Base-by-base conservation (phyloP, 164 flowering plant genomes). In the Nymphaea thermarum region DNA sequence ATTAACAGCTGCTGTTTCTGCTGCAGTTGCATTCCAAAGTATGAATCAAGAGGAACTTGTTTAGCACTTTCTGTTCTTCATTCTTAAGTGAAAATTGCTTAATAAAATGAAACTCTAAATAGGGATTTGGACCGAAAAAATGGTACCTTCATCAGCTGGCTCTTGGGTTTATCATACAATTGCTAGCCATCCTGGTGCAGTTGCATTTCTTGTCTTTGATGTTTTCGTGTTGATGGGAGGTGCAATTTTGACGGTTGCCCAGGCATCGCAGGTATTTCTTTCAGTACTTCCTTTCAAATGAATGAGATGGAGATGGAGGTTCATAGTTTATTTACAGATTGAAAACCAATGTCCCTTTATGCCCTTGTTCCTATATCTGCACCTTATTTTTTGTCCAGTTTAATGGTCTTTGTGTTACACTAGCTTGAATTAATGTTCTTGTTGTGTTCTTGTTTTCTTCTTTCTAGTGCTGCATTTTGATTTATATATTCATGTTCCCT, bases 41-140 rank as follows among this genome's bases (percentile, higher is more conserved):
- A 85, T 74, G 97, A 76, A 8, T 15, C 8, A 10, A 51, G 12
- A 51, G 8, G 57, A 51, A 51, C 0, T 8, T 15, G 0, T 10
- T 8, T 51, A 51, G 8, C 14, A 51, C 57, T 51, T 51, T 51
- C 12, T 51, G 57, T 51, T 51, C 8, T 51, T 61, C 41, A 6
- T 51, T 8, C 61, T 67, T 74, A 65, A 17, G 43, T 60, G 43
- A 66, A 45, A 17, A 36, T 61, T 60, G 60, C 36, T 25, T 25
- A 25, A 36, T 8, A 4, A 41, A 60, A 71, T 51, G n/a, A 53
- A 62, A 16, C 6, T n/a, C 72, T 41, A 75, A 44, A 25, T 82
- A 94, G 97, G 99, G 73, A 75, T 94, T 68, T 83, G 91, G 92
- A 80, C 85, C 41, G 82, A 78, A 2, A 42, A 68, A 47, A 75